phyloP scores from a whole-genome alignment of 108 stramenopile species.

The Stephanodiscus minutulus region DNA sequence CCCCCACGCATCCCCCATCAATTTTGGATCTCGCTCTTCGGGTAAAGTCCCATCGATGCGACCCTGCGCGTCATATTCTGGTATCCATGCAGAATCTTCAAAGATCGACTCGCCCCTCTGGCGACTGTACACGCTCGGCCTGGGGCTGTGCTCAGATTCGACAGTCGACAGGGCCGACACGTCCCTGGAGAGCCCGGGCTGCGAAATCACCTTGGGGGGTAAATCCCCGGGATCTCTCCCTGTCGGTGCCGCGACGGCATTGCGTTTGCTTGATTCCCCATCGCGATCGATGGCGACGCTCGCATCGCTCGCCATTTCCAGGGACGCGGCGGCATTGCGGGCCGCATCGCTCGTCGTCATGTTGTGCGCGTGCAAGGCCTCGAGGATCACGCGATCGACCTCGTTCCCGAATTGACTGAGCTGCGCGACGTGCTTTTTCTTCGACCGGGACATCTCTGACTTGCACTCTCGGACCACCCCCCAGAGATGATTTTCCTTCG shows the following conservation, averaged over 20 bases:
- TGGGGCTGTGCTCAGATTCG: slow-evolving; percentile 10
- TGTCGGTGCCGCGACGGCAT: neutral
- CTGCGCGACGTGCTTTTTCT: slow-evolving; percentile 1
- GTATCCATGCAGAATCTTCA: slow-evolving; percentile 41
- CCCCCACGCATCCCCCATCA: slow-evolving; percentile 22
- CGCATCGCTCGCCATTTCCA: neutral
- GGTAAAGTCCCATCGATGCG: slow-evolving; percentile 41
- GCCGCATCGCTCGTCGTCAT: neutral
- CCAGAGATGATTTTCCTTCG: slow-evolving; percentile 5
- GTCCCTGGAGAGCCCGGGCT: neutral
- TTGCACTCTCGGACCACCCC: neutral
- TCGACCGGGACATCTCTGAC: neutral
- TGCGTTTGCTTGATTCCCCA: slow-evolving; percentile 3
- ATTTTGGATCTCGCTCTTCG: slow-evolving; percentile 31
- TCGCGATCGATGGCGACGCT: neutral
- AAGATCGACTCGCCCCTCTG: slow-evolving; percentile 25
- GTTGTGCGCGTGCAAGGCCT: slow-evolving; percentile 20
- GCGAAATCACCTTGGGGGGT: neutral
- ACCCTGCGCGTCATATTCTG: slow-evolving; percentile 36
- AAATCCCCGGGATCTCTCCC: neutral
- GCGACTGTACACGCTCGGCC: slow-evolving; percentile 10
- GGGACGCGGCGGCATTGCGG: neutral
- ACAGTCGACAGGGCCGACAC: slow-evolving; percentile 4
- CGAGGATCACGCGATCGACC: slow-evolving; percentile 36
- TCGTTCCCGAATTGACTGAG: slow-evolving; percentile 38